phyloP scores from a whole-genome alignment of 169 alveolate species.

The Plasmodium ovale region DNA sequence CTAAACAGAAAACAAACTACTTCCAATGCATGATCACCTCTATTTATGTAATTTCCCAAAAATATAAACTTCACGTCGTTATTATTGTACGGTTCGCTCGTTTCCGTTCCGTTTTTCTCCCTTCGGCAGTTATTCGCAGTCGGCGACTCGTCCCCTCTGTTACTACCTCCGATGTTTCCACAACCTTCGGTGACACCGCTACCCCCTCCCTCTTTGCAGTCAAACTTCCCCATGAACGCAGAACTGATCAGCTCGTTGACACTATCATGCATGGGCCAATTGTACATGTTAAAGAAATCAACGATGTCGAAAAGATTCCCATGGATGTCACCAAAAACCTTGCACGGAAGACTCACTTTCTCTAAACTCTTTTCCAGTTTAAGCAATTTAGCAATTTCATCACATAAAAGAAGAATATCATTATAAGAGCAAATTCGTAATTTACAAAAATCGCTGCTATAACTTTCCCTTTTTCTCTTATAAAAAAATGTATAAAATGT shows the following conservation, averaged over 20 bases:
- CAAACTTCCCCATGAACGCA: not conserved
- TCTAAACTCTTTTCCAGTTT: slow-evolving; percentile 78
- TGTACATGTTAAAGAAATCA: slow-evolving; percentile 80
- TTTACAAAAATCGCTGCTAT: not conserved
- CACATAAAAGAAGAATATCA: slow-evolving; percentile 82
- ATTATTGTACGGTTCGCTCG: not conserved
- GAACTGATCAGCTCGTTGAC: not conserved
- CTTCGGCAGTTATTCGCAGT: not conserved
- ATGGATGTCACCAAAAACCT: slow-evolving; percentile 80
- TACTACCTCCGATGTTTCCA: not conserved
- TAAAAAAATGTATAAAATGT: slow-evolving; percentile 69
- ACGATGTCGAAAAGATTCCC: slow-evolving; percentile 76
- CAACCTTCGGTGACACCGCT: not conserved
- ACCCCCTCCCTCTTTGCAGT: not conserved
- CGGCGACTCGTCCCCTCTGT: too few species aligned
- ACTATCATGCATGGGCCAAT: slow-evolving; percentile 83
- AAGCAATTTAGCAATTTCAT: slow-evolving; percentile 75
- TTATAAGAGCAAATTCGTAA: slow-evolving; percentile 79
- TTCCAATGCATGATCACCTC: slow-evolving; percentile 92
- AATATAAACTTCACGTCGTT: slow-evolving; percentile 86
- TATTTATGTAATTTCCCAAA: slow-evolving; percentile 94
- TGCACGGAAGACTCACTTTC: slow-evolving; percentile 72
- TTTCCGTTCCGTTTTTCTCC: not conserved
- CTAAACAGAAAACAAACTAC: slow-evolving; percentile 93
- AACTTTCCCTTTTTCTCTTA: slow-evolving; percentile 42